A percentile compares a stretch with the other conserved stretches of the same genome.
Conservation (phyloP, 352 stramenopile genomes). For the Phytophthora lateralis region DNA sequence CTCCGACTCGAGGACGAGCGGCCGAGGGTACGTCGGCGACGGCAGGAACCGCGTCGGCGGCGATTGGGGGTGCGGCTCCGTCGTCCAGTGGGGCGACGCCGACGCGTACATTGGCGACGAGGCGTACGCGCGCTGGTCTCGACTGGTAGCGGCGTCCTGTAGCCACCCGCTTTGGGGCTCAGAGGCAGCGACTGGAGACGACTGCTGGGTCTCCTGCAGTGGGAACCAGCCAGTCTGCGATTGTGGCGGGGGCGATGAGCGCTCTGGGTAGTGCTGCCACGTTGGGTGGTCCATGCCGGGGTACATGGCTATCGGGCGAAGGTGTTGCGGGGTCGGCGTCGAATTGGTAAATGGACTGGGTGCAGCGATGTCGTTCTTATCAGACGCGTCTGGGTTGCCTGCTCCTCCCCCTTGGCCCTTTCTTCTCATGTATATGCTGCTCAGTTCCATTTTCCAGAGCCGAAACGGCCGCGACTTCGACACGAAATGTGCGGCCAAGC, state of each 20-base stretch:
- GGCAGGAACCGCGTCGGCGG: conserved; percentile 18
- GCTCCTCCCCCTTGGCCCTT: conserved; percentile 29
- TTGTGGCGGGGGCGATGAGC: conserved; percentile 22
- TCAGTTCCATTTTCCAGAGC: conserved; percentile 31
- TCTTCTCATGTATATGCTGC: conserved; percentile 21
- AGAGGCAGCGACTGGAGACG: background rate
- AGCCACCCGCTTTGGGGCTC: conserved; percentile 16
- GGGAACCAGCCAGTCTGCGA: conserved; percentile 64
- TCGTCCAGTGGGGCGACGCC: conserved; percentile 26
- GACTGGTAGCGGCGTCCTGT: conserved; percentile 8
- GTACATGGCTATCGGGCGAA: conserved; percentile 13
- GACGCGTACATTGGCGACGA: conserved; percentile 24
- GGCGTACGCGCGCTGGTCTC: conserved; percentile 11
- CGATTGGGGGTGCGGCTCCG: conserved; percentile 11
- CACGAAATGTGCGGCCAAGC: conserved; percentile 17
- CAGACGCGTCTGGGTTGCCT: conserved; percentile 8
- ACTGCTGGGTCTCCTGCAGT: conserved; percentile 34
- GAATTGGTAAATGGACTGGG: conserved; percentile 34
- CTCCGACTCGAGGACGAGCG: conserved; percentile 13
- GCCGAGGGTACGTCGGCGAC: conserved; percentile 13
- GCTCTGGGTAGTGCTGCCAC: conserved; percentile 20
- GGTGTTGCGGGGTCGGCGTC: conserved; percentile 5
- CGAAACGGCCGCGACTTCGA: conserved; percentile 23
- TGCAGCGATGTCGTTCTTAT: conserved; percentile 16
- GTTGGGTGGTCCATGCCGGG: conserved; percentile 10